Percentiles rank a stretch among this genome's conserved stretches.
phyloP scores from a whole-genome alignment of 106 monocot genomes.

The Alisma plantagoaquatica region DNA sequence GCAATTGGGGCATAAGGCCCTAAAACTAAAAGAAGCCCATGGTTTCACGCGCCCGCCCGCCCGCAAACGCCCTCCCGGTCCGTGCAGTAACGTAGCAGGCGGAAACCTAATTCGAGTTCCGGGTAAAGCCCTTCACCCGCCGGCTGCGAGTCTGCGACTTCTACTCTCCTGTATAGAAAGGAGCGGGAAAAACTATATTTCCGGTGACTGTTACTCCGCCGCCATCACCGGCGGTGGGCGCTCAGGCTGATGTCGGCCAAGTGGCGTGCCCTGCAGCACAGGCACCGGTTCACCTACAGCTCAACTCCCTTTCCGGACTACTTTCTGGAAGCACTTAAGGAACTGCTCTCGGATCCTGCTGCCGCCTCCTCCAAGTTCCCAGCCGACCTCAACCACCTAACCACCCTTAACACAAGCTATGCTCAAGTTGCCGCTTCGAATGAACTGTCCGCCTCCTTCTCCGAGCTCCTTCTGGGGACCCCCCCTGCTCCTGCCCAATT shows the following conservation, averaged over 20 bases:
- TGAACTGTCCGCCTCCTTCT: slow-evolving; percentile 48
- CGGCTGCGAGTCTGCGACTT: too few relatives aligned
- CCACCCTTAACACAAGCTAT: slow-evolving; percentile 64
- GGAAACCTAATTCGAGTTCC: too few relatives aligned
- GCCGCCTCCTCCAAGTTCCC: slow-evolving; percentile 6
- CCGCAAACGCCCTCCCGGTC: too few relatives aligned
- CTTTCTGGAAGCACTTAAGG: slow-evolving; percentile 34
- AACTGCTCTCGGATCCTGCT: slow-evolving; percentile 12
- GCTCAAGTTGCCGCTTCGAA: slow-evolving; percentile 57
- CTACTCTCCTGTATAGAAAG: too few relatives aligned
- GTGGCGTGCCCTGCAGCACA: slow-evolving; percentile 90
- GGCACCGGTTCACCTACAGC: slow-evolving; percentile 88
- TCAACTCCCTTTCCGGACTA: slow-evolving; percentile 69
- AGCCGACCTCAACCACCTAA: slow-evolving; percentile 27
- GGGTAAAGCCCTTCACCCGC: too few relatives aligned
- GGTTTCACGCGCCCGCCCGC: too few relatives aligned
- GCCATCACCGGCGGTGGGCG: too few relatives aligned
- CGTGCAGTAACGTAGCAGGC: too few relatives aligned
- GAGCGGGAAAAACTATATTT: too few relatives aligned
- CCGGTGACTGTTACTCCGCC: too few relatives aligned
- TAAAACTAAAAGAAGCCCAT: too few relatives aligned
- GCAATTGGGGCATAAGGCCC: too few relatives aligned
- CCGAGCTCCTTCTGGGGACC: slow-evolving; percentile 28
- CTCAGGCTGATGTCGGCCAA: slow-evolving; percentile 98
- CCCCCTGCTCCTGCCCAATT: slow-evolving; percentile 8